Percentiles rank a stretch among this genome's conserved stretches.
phyloP scores from a whole-genome alignment of 108 stramenopile species.

The Skeletonema potamos region DNA sequence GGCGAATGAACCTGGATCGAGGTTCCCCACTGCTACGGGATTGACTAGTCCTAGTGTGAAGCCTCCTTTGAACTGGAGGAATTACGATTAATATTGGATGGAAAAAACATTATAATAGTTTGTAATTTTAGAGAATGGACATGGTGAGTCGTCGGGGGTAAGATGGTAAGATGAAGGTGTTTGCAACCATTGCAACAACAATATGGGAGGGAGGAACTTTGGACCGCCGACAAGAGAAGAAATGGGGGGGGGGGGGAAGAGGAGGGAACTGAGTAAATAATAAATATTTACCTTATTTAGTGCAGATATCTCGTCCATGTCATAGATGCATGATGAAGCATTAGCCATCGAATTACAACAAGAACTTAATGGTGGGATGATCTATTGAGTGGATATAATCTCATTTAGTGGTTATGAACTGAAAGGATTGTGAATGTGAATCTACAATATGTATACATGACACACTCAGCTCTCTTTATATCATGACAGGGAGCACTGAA shows the following conservation, averaged over 20 bases:
- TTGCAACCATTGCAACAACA: not conserved
- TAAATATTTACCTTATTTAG: not conserved
- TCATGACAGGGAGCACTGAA: not conserved
- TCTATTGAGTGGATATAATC: not conserved
- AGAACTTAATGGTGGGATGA: too few relatives aligned
- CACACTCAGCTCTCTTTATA: not conserved
- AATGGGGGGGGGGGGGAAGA: not conserved
- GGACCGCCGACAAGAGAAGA: not conserved
- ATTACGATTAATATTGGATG: slow-evolving; percentile 19
- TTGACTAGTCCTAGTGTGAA: slow-evolving; percentile 20
- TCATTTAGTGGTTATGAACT: not conserved
- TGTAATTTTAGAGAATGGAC: slow-evolving; percentile 3
- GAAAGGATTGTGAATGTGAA: not conserved
- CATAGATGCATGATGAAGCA: too few relatives aligned
- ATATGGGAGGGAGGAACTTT: not conserved
- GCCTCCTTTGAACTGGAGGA: slow-evolving; percentile 47
- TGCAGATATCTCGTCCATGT: not conserved
- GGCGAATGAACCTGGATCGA: slow-evolving; percentile 8
- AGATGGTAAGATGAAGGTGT: not conserved
- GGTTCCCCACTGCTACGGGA: slow-evolving; percentile 42
- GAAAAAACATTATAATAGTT: not conserved
- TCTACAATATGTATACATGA: not conserved
- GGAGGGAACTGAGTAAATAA: not conserved
- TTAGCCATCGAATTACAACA: too few relatives aligned
- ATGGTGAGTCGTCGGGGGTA: not conserved